Evolutionary conservation across 805 yeast species (phyloP).

Genomic region (Peterozyma xylosa): DNA sequence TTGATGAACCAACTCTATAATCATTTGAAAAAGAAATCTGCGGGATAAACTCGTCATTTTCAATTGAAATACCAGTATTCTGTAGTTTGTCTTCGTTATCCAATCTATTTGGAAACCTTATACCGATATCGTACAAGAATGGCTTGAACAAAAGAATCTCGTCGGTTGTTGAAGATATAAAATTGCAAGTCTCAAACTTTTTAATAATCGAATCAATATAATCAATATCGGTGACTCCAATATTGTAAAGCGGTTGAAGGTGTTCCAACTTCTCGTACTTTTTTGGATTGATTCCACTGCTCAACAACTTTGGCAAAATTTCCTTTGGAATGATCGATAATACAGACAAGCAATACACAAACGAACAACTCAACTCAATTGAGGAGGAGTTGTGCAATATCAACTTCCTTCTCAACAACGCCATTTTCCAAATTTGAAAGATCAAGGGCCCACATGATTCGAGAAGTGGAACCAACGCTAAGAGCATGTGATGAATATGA

Average conservation of each 20-base stretch:
- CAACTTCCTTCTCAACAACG: constrained; percentile 49
- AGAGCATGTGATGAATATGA: constrained; percentile 31
- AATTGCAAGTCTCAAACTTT: constrained; percentile 23
- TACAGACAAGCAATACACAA: constrained; percentile 50
- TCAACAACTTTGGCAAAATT: constrained; percentile 25
- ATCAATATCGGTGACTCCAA: constrained; percentile 52
- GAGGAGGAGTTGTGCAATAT: constrained; percentile 32
- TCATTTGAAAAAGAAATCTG: background rate
- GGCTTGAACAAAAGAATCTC: constrained; percentile 50
- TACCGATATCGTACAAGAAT: constrained; percentile 39
- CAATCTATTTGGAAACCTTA: constrained; percentile 16
- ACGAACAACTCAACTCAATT: constrained; percentile 35
- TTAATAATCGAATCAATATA: constrained; percentile 19
- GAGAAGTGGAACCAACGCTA: constrained; percentile 37
- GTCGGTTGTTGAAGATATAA: constrained; percentile 60
- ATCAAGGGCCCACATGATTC: constrained; percentile 55
- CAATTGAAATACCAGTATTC: background rate
- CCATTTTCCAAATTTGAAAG: constrained; percentile 57
- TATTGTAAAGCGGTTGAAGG: constrained; percentile 50
- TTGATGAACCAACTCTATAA: background rate
- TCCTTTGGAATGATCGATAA: constrained; percentile 61
- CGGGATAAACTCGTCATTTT: constrained; percentile 12
- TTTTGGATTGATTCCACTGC: constrained; percentile 13
- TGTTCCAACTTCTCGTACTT: constrained; percentile 17
- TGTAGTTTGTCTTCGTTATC: background rate